A percentile compares a stretch with the other conserved stretches of the same genome.
phyloP scores from a whole-genome alignment of 2,329 filamentous ascomycete species.

The Penicillium sp. region DNA sequence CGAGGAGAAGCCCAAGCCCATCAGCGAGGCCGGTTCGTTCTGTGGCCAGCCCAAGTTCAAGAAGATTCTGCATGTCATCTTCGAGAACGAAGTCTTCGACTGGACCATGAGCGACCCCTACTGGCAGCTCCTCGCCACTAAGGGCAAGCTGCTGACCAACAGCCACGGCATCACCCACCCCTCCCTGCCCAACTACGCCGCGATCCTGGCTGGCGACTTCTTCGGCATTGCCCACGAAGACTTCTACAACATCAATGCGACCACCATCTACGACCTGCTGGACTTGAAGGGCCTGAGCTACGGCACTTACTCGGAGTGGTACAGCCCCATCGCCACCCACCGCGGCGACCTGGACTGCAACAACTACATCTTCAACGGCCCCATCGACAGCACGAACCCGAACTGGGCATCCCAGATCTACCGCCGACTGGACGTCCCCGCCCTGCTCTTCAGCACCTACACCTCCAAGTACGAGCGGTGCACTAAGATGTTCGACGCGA shows the following conservation, averaged over 20 bases:
- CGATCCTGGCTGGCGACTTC: slow-evolving; percentile 18
- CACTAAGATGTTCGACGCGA: slow-evolving; percentile 13
- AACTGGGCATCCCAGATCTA: slow-evolving; percentile 14
- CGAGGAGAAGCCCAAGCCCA: slow-evolving; percentile 1
- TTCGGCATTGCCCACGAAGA: slow-evolving; percentile 19
- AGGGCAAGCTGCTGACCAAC: slow-evolving; percentile 15
- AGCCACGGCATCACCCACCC: slow-evolving; percentile 17
- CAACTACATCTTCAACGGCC: slow-evolving; percentile 18
- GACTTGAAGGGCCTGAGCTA: slow-evolving; percentile 13
- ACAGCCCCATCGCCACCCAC: slow-evolving; percentile 15
- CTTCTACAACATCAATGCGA: slow-evolving; percentile 20
- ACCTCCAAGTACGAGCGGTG: slow-evolving; percentile 14
- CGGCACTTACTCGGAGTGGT: slow-evolving; percentile 19
- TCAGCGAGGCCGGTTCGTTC: background rate
- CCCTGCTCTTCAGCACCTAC: slow-evolving; percentile 15
- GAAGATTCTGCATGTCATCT: slow-evolving; percentile 17
- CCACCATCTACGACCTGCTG: slow-evolving; percentile 19
- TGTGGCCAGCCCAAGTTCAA: slow-evolving; percentile 9
- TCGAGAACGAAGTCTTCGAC: slow-evolving; percentile 18
- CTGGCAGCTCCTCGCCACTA: slow-evolving; percentile 17
- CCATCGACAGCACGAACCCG: slow-evolving; percentile 20
- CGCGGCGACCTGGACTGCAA: slow-evolving; percentile 20
- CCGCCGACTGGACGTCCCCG: slow-evolving; percentile 20
- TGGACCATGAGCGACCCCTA: slow-evolving; percentile 18
- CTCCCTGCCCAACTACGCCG: slow-evolving; percentile 19